phyloP scores from a whole-genome alignment of 208 protist species.

The Acanthamoeba rhysodes region DNA sequence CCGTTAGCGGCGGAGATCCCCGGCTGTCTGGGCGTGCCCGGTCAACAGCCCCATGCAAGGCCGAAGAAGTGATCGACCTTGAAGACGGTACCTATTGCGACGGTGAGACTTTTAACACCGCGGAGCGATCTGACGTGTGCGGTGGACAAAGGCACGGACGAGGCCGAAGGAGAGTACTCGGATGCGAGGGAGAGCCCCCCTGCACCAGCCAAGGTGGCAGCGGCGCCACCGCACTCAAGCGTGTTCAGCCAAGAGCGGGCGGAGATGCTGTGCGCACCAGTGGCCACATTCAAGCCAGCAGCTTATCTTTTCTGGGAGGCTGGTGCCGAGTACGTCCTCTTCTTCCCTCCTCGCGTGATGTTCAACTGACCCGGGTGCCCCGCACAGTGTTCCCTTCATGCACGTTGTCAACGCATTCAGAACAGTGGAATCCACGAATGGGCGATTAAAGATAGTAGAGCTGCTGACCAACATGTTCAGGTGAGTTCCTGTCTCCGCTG shows the following conservation, averaged over 20 bases:
- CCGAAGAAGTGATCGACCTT: slow-evolving; percentile 8
- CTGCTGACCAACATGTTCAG: slow-evolving; percentile 60
- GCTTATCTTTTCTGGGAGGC: slow-evolving; percentile 37
- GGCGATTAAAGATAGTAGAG: slow-evolving; percentile 25
- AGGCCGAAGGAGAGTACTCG: not conserved
- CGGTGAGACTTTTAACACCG: not conserved
- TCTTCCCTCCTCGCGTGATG: not conserved
- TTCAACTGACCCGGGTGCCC: not conserved
- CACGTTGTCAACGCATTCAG: slow-evolving; percentile 28
- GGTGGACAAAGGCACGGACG: not conserved
- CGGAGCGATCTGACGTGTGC: too few relatives aligned
- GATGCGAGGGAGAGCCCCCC: not conserved
- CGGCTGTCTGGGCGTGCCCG: not conserved
- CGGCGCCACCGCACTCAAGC: not conserved
- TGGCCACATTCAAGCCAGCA: not conserved
- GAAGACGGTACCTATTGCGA: not conserved
- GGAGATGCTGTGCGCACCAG: not conserved
- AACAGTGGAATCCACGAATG: slow-evolving; percentile 11
- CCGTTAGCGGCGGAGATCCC: not conserved
- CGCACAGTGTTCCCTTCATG: slow-evolving; percentile 53
- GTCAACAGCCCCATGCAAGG: not conserved
- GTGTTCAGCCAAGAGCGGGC: not conserved
- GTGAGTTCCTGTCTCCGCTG: not conserved
- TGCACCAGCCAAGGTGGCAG: not conserved
- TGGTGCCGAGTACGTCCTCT: not conserved